Evolutionary conservation across 1,284 basidiomycete species (phyloP).

Genomic region (Rhodofomes roseus): DNA sequence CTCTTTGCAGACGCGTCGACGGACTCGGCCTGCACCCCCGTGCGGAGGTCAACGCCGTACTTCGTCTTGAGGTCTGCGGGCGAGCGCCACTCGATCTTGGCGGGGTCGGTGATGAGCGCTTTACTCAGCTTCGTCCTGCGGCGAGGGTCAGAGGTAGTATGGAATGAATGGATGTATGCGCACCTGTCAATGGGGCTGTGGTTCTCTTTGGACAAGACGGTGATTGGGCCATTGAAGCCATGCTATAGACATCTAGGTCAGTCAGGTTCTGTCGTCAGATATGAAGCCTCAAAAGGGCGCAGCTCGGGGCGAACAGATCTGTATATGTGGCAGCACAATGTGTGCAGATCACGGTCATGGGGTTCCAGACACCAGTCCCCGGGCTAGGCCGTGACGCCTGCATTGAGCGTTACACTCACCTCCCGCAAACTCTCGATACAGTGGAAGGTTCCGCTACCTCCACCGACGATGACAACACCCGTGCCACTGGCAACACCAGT

Average conservation of each 20-base stretch:
- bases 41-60: slow-evolving; percentile 74
- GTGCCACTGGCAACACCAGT: slow-evolving; percentile 24
- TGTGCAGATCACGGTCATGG: too few relatives aligned
- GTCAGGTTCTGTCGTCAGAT: slow-evolving; percentile 2
- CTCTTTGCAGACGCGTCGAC: slow-evolving; percentile 61
- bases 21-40: slow-evolving; percentile 66
- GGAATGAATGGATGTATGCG: slow-evolving; percentile 7
- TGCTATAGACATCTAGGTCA: slow-evolving; percentile 40
- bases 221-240: slow-evolving; percentile 77
- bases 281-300: neutral
- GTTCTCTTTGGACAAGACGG: slow-evolving; percentile 75
- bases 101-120: slow-evolving; percentile 73
- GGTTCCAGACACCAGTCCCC: too few relatives aligned
- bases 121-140: slow-evolving; percentile 87
- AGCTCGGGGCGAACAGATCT: too few relatives aligned
- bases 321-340: too few relatives aligned
- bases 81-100: slow-evolving; percentile 74
- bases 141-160: neutral
- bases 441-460: slow-evolving; percentile 80
- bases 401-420: slow-evolving; percentile 28
- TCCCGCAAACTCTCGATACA: slow-evolving; percentile 83
- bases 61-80: slow-evolving; percentile 77
- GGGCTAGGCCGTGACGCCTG: neutral
- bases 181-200: slow-evolving; percentile 87
- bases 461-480: slow-evolving; percentile 85